phyloP scores from a whole-genome alignment of 805 yeast species.

The Candida silvatica region DNA sequence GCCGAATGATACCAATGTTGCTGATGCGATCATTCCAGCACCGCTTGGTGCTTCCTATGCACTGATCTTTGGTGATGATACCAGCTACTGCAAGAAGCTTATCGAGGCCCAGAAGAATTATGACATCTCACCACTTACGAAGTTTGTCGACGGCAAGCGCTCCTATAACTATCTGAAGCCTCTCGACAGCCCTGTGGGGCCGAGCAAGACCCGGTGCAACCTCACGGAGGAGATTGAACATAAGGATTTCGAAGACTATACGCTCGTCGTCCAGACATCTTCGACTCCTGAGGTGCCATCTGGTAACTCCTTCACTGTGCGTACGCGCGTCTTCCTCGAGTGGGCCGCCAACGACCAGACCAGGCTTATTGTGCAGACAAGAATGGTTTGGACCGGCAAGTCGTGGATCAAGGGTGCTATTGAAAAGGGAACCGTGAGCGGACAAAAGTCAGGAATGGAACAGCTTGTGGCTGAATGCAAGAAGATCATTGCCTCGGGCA shows the following conservation, averaged over 20 bases:
- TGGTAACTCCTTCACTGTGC: slow-evolving; percentile 57
- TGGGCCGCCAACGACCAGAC: slow-evolving; percentile 60
- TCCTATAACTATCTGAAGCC: slow-evolving; percentile 56
- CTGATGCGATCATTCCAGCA: slow-evolving; percentile 40
- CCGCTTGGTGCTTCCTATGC: slow-evolving; percentile 57
- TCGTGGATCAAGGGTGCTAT: slow-evolving; percentile 75
- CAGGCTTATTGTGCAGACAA: slow-evolving; percentile 40
- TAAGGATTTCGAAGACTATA: slow-evolving; percentile 36
- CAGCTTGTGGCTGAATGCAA: slow-evolving; percentile 39
- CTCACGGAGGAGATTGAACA: slow-evolving; percentile 53
- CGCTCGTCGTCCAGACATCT: slow-evolving; percentile 47
- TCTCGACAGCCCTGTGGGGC: slow-evolving; percentile 60
- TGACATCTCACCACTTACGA: slow-evolving; percentile 43
- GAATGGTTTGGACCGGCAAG: slow-evolving; percentile 63
- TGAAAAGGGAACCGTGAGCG: slow-evolving; percentile 66
- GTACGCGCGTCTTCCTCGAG: slow-evolving; percentile 45
- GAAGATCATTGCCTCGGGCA: slow-evolving; percentile 21
- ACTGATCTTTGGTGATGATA: slow-evolving; percentile 56
- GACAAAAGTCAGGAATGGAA: slow-evolving; percentile 55
- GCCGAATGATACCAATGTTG: slow-evolving; percentile 17
- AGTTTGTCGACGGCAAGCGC: slow-evolving; percentile 29
- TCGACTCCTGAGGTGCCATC: slow-evolving; percentile 81
- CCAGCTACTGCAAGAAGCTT: slow-evolving; percentile 32
- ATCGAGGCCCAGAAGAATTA: slow-evolving; percentile 56
- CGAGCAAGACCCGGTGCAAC: slow-evolving; percentile 62